phyloP scores from a whole-genome alignment of 352 stramenopile genomes.

The Globisporangium irregulare region DNA sequence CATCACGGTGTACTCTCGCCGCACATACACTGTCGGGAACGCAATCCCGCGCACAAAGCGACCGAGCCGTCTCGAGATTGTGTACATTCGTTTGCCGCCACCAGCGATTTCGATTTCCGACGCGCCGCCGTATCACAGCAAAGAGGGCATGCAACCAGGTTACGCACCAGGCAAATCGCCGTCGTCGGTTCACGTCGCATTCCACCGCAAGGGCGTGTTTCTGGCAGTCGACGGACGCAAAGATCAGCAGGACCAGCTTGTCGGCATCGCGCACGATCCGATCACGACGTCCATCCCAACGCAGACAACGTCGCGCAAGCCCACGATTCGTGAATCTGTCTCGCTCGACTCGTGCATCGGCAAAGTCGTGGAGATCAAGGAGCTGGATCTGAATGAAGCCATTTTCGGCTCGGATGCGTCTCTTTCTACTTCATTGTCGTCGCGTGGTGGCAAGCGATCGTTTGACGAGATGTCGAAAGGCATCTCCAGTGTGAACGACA shows the following conservation, averaged over 20 bases:
- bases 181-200: constrained; percentile 71
- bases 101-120: constrained; percentile 66
- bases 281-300: constrained; percentile 68
- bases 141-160: constrained; percentile 84
- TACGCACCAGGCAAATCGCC: constrained; percentile 78
- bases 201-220: constrained; percentile 78
- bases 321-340: constrained; percentile 72
- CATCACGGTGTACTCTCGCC: constrained; percentile 84
- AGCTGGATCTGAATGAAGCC: constrained; percentile 37
- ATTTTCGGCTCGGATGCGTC: constrained; percentile 13
- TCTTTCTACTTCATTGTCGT: constrained; percentile 9
- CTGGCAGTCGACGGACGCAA: constrained; percentile 73
- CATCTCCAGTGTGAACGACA: constrained; percentile 21
- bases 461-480: constrained; percentile 76
- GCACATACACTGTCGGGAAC: constrained; percentile 39
- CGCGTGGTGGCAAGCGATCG: constrained; percentile 48
- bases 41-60: constrained; percentile 46
- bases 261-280: constrained; percentile 71
- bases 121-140: constrained; percentile 79
- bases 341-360: constrained; percentile 73
- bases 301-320: constrained; percentile 52
- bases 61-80: constrained; percentile 64
- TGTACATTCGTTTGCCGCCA: constrained; percentile 80
- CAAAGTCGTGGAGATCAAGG: constrained; percentile 82
- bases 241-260: constrained; percentile 75